Base-by-base conservation (phyloP, 306 rosid genomes). In the Trifolium dubium region DNA sequence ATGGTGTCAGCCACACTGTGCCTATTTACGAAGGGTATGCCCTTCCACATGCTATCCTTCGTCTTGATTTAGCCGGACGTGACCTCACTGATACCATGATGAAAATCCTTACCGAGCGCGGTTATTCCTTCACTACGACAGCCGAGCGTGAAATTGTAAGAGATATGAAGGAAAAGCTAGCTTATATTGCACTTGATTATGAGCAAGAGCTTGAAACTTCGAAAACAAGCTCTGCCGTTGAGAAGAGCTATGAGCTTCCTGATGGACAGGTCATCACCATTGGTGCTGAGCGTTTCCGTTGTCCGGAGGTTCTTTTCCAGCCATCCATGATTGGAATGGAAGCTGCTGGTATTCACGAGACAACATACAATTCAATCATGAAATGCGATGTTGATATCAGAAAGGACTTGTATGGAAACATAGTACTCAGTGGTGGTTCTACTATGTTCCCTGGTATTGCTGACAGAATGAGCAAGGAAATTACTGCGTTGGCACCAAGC, bases 241-340 rank as follows among this genome's bases (percentile, higher is more conserved):
- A 92, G 86, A 92, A 92, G 81, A 92, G 85, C 82, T 92, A 88
- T 49, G 96, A 92, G 80, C 76, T 92, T 47, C 96, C 97, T 8
- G 96, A 92, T 83, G 97, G 97, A 47, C 97, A 92, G 77, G 85
- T 92, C 31, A 92, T 92, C 80, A 92, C 96, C 72, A 92, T 92
- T 10, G 96, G 97, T 15, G 92, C 92, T n/a, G 97, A 92, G 84
- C 87, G 93, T 10, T 92, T 92, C 83, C 93, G 93, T 14, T 92
- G 97, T 77, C 97, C 96, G 2, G 93, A 92, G 79, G 93, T 92
- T 56, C 96, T 92, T 56, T 92, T 92, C 90, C 93, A 92, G 85
- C 97, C 97, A 55, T 89, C 96, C 67, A 89, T 89, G 93, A 86
- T 92, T 19, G 97, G 96, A 71, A 92, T 92, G 97, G 97, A 92